These are phyloP conservation scores for Colletotrichum orchidophilum DNA, from an alignment of 2,329 filamentous ascomycete genomes.

Conservation along the genomic window DNA sequence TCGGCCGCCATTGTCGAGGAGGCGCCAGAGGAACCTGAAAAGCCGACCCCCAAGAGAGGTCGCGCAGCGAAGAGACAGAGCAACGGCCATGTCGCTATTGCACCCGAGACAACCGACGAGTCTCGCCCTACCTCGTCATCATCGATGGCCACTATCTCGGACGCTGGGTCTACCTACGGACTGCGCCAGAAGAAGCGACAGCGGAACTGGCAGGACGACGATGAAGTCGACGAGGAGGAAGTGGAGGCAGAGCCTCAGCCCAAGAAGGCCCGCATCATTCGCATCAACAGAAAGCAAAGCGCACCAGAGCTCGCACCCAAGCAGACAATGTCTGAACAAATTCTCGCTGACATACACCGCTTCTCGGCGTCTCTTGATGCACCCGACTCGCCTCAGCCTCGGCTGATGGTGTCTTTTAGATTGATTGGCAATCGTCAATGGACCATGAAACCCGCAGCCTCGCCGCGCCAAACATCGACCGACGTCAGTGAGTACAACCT, in stretches of 20 bases:
- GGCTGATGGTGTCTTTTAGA: slow-evolving; percentile 27
- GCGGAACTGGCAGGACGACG: slow-evolving; percentile 62
- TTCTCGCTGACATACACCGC: slow-evolving; percentile 21
- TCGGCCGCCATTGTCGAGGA: slow-evolving; percentile 13
- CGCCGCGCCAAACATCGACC: slow-evolving; percentile 30
- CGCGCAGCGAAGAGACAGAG: slow-evolving; percentile 27
- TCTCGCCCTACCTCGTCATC: slow-evolving; percentile 62
- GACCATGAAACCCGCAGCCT: slow-evolving; percentile 7
- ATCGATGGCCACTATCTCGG: slow-evolving; percentile 56
- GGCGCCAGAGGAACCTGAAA: slow-evolving; percentile 9
- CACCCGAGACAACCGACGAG: slow-evolving; percentile 49
- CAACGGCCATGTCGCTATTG: slow-evolving; percentile 13
- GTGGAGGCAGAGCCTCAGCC: slow-evolving; percentile 46
- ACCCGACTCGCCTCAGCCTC: slow-evolving; percentile 2
- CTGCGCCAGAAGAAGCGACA: slow-evolving; percentile 53
- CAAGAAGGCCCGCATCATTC: slow-evolving; percentile 40
- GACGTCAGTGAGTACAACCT: slow-evolving; percentile 20
- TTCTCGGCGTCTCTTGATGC: slow-evolving; percentile 9
- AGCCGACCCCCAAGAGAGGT: slow-evolving; percentile 26
- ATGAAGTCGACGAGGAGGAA: slow-evolving; percentile 51
- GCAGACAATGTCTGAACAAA: slow-evolving; percentile 5
- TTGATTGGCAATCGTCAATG: slow-evolving; percentile 25
- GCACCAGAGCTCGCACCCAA: slow-evolving; percentile 13
- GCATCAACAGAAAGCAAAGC: slow-evolving; percentile 31
- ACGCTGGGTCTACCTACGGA: slow-evolving; percentile 33